Conservation (phyloP, 78 protist species). For the Pelomyxa schiedti region DNA sequence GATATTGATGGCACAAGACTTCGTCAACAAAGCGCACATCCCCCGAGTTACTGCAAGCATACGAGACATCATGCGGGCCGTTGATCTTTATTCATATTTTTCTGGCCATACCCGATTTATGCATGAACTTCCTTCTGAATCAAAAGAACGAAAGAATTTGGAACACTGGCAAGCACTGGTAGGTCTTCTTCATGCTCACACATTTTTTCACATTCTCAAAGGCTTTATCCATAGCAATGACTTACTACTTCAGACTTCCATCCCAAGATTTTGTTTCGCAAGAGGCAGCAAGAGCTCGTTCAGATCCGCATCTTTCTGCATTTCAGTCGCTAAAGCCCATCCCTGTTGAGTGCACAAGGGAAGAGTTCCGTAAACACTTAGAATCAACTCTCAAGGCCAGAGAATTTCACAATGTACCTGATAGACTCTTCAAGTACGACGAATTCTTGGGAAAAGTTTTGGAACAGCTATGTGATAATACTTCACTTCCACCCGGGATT, state of each 20-base stretch:
- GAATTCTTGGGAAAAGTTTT: neutral
- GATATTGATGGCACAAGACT: too few species aligned
- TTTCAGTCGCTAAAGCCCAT: too few species aligned
- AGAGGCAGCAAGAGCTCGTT: too few species aligned
- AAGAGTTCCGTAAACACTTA: too few species aligned
- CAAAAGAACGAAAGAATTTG: neutral
- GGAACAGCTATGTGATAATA: neutral
- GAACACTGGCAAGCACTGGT: conserved; percentile 16
- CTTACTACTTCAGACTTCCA: neutral
- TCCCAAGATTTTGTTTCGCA: too few species aligned
- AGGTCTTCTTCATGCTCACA: too few species aligned
- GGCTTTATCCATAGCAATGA: neutral
- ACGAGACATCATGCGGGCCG: conserved; percentile 27
- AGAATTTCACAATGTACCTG: too few species aligned
- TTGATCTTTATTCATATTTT: conserved; percentile 30
- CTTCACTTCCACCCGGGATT: neutral
- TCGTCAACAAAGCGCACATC: neutral
- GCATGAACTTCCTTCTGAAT: neutral
- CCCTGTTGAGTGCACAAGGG: too few species aligned
- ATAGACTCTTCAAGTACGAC: too few species aligned
- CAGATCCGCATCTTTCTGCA: too few species aligned
- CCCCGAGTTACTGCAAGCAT: conserved; percentile 26
- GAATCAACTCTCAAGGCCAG: too few species aligned
- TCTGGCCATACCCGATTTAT: neutral
- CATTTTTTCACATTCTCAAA: too few species aligned